Percentiles rank a stretch among this genome's conserved stretches.
These are phyloP conservation scores for Parietaria judaica DNA, from an alignment of 306 rosid species.

Conservation along the genomic window DNA sequence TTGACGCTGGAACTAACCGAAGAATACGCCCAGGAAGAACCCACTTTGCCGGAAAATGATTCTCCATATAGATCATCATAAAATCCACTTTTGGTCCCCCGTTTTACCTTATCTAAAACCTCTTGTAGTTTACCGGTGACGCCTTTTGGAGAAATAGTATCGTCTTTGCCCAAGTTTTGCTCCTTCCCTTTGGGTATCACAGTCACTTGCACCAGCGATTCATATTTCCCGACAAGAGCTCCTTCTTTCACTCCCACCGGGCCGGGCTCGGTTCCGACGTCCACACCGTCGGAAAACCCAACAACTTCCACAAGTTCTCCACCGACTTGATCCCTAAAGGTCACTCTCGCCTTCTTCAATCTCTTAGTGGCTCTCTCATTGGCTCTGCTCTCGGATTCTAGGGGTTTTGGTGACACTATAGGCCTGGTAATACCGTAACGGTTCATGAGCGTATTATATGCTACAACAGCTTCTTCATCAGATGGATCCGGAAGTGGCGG, in stretches of 20 bases:
- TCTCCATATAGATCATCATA: slow-evolving; percentile 94
- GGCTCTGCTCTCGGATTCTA: slow-evolving; percentile 25
- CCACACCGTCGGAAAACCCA: slow-evolving; percentile 90
- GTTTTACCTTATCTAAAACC: slow-evolving; percentile 74
- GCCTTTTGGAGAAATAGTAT: slow-evolving; percentile 58
- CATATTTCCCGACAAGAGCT: slow-evolving; percentile 93
- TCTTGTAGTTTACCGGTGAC: slow-evolving; percentile 89
- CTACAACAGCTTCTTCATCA: slow-evolving; percentile 83
- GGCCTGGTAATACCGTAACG: slow-evolving; percentile 66
- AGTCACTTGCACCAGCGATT: slow-evolving; percentile 80
- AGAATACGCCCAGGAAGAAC: slow-evolving; percentile 91
- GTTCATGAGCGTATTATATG: slow-evolving; percentile 78
- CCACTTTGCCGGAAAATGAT: slow-evolving; percentile 64
- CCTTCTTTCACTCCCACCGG: slow-evolving; percentile 97
- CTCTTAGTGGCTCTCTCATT: slow-evolving; percentile 72
- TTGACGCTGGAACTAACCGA: slow-evolving; percentile 30
- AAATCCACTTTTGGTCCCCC: slow-evolving; percentile 53
- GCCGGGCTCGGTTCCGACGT: slow-evolving; percentile 93
- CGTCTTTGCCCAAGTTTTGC: slow-evolving; percentile 48
- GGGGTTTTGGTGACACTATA: slow-evolving; percentile 35
- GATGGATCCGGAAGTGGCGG: slow-evolving; percentile 88
- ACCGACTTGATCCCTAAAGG: slow-evolving; percentile 92
- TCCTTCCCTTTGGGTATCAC: slow-evolving; percentile 92
- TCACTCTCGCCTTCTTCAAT: slow-evolving; percentile 60
- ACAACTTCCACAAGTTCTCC: slow-evolving; percentile 86